These are phyloP conservation scores for Pleurostoma richardsiae DNA, from an alignment of 2,329 filamentous ascomycete genomes.

Conservation along the genomic window DNA sequence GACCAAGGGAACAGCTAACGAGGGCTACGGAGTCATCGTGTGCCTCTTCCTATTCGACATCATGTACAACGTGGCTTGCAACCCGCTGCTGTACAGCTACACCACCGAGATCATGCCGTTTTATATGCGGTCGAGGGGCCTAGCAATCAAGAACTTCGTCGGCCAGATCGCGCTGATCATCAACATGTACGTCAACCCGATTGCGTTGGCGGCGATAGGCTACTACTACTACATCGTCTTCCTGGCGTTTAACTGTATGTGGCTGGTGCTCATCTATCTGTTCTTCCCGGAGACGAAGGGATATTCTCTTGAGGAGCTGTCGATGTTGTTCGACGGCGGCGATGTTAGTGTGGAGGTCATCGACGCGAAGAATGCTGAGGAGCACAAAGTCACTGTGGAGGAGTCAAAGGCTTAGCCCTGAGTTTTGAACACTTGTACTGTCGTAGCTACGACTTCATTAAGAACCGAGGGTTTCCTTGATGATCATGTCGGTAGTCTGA, in stretches of 20 bases:
- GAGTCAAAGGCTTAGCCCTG: neutral
- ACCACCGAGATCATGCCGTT: constrained; percentile 61
- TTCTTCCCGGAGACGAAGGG: constrained; percentile 11
- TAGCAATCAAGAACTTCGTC: constrained; percentile 9
- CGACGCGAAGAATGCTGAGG: constrained; percentile 4
- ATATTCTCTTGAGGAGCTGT: constrained; percentile 10
- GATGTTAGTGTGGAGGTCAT: neutral
- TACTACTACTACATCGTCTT: constrained; percentile 13
- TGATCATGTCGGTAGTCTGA: too few relatives aligned
- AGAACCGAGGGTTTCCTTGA: too few relatives aligned
- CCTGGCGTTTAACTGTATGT: constrained; percentile 8
- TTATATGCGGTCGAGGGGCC: constrained; percentile 58
- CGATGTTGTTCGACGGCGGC: constrained; percentile 1
- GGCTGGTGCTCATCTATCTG: constrained; percentile 7
- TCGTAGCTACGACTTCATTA: too few relatives aligned
- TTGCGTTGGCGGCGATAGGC: constrained; percentile 6
- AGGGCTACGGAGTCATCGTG: constrained; percentile 2
- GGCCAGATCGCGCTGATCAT: constrained; percentile 7
- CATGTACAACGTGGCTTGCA: constrained; percentile 5
- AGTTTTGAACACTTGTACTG: too few relatives aligned
- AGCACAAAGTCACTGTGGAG: constrained; percentile 8
- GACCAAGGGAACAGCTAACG: neutral
- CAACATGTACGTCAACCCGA: constrained; percentile 7
- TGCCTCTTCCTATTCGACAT: constrained; percentile 4
- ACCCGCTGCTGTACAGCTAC: constrained; percentile 30